A percentile compares a stretch with the other conserved stretches of the same genome.
Evolutionary conservation across 2,329 filamentous ascomycete genomes (phyloP).

Genomic region (Trichoderma semiorbis): DNA sequence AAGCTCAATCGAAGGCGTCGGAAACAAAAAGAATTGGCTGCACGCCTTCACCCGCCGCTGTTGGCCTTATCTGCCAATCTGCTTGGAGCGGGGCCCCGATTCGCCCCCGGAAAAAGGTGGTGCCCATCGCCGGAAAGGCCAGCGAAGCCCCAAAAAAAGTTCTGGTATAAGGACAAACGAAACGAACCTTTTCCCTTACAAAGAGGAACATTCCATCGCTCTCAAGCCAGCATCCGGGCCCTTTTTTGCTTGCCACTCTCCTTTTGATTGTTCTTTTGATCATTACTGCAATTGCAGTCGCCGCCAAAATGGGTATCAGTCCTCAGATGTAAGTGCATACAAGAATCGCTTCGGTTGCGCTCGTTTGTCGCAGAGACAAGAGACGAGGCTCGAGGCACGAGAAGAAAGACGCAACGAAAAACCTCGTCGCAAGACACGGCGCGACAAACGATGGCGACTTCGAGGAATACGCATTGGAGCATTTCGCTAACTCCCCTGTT

Average conservation of each 20-base stretch:
- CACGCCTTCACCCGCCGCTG: not conserved
- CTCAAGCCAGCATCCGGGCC: not conserved
- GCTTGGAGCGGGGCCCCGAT: constrained; percentile 4
- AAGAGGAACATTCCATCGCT: not conserved
- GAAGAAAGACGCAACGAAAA: not conserved
- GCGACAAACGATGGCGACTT: constrained; percentile 8
- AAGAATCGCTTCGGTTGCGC: not conserved
- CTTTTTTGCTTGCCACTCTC: not conserved
- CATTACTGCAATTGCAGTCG: constrained; percentile 1
- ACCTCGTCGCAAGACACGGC: not conserved
- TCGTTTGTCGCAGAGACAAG: not conserved
- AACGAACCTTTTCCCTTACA: not conserved
- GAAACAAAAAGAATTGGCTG: constrained; percentile 4
- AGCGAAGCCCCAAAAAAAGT: constrained; percentile 18
- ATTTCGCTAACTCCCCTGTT: constrained; percentile 22
- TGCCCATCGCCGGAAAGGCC: constrained; percentile 21
- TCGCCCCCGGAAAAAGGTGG: constrained; percentile 23
- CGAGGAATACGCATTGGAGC: not conserved
- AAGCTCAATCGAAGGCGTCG: not conserved
- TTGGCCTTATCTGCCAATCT: not conserved
- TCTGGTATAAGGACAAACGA: not conserved
- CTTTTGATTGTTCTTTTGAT: not conserved
- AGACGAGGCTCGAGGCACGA: not conserved
- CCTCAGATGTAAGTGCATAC: constrained; percentile 59
- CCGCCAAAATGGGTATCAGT: constrained; percentile 58